Evolutionary conservation across 768 basidiomycete species (phyloP), one percentile per base, ranked within the genome.

Genomic region (Lentinula detonsa): DNA sequence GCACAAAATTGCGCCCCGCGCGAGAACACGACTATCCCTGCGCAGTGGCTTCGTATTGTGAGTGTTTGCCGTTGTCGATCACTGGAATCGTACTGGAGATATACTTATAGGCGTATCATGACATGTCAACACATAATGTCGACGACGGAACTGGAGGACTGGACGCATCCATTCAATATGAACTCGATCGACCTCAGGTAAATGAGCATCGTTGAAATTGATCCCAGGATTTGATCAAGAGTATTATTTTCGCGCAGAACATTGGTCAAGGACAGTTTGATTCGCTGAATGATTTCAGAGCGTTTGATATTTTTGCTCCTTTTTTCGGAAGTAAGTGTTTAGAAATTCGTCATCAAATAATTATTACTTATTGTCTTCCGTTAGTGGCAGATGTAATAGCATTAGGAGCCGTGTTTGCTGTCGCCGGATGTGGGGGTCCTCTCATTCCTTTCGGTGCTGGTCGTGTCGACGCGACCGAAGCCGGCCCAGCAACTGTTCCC

Each of bases 121-220:
- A 83, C 67, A 76, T 77, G 72, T 73, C 79, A 18, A 79, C 81
- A 6, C 73, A 79, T 56, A 75, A 82, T 63, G 69, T 71, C 33
- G 70, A 74, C n/a, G 72, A 75, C 65, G 80, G 79, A 7, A 74
- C 73, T 1, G 82, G 81, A 21, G 81, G 82, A n/a, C 46, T 83
- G 57, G 82, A 83, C 61, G 78, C 77, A 21, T 81, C 79, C 7
- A 74, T 83, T 60, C 75, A 71, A 21, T 81, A 79, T 58, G 82
- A 83, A 66, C 72, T 78, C 18, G 71, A 69, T 51, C 68, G 76
- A 51, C 7, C 69, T 11, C 78, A 28, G 28, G 28, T 28, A 78
- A 72, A 80, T 80, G 59, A 21, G 75, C 67, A 35, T 39, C 21
- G 8, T 9, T n/a, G 18, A 35, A 34, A 39, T n/a, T 35, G 28